Conservation (phyloP, 1,284 basidiomycete genomes). For the Phellopilus nigrolimitatus region DNA sequence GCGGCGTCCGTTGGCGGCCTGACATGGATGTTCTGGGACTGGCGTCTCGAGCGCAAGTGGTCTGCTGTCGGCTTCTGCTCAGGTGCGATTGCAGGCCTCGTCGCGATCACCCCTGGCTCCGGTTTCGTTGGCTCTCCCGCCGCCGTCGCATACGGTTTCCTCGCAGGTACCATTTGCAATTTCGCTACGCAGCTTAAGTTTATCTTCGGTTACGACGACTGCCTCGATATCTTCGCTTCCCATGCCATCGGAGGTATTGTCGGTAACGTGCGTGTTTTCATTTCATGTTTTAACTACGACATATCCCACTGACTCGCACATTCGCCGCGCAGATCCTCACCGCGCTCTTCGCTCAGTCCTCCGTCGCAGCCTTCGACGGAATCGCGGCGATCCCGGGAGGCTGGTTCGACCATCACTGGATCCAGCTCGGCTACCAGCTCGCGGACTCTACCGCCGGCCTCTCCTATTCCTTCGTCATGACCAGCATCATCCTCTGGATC, state of each 20-base stretch:
- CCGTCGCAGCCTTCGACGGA: slow-evolving; percentile 84
- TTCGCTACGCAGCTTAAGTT: slow-evolving; percentile 95
- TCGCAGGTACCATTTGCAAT: slow-evolving; percentile 84
- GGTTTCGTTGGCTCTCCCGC: slow-evolving; percentile 89
- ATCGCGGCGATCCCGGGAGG: slow-evolving; percentile 72
- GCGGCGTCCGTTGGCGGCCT: slow-evolving; percentile 83
- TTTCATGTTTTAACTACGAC: not conserved
- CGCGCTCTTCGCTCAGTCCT: slow-evolving; percentile 83
- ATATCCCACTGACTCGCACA: not conserved
- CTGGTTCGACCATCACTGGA: slow-evolving; percentile 85
- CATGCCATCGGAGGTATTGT: slow-evolving; percentile 87
- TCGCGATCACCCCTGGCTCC: slow-evolving; percentile 89
- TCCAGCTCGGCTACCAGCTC: slow-evolving; percentile 85
- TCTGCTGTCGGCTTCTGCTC: slow-evolving; percentile 95
- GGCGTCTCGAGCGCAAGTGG: slow-evolving; percentile 89
- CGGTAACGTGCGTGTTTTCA: slow-evolving; percentile 52
- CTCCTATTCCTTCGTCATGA: slow-evolving; percentile 77
- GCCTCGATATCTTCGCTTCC: slow-evolving; percentile 87
- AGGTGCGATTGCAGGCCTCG: slow-evolving; percentile 87
- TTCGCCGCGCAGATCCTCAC: slow-evolving; percentile 57
- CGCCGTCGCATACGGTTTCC: slow-evolving; percentile 79
- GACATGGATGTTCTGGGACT: slow-evolving; percentile 97
- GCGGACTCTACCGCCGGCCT: slow-evolving; percentile 76
- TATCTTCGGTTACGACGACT: slow-evolving; percentile 67
- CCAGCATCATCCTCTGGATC: slow-evolving; percentile 84